Evolutionary conservation across 495 filamentous ascomycete species (phyloP), one percentile per base, ranked within the genome.

Genomic region (Darksidea phi): DNA sequence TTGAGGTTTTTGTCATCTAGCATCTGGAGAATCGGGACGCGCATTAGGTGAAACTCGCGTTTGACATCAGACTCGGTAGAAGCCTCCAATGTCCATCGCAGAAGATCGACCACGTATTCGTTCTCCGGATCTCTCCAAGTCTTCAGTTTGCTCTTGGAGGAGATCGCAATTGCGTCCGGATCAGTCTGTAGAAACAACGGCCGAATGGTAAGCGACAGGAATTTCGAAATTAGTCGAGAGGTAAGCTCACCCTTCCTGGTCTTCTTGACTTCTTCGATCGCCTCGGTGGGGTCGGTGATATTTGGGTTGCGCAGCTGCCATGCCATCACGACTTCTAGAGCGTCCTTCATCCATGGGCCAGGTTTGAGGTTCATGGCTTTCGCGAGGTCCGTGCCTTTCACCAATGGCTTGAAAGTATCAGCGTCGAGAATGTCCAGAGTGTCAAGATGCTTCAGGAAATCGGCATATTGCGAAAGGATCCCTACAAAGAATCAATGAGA

Each of bases 251-350:
- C 69, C 20, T 70, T 55, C 49, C 34, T 52, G 47, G 37, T 21
- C 10, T 43, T 24, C 52, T 65, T 64, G 3, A 71, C 65, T n/a
- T 53, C 84, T 61, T 89, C 83, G 58, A 95, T 76, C 5, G 80
- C 89, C 20, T 77, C 80, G 6, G 78, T 70, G 17, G 84, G 78
- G 52, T 88, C 84, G 6, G 76, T 78, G 6, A 73, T 74, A 1
- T 81, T 82, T 2, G 91, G 90, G 70, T 97, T 83, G 28, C 87
- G 77, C 25, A 97, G 77, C 75, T 97, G 95, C 89, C 91, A 97
- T 56, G 83, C 82, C 71, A 94, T 79, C 26, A 85, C 84, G 15
- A 87, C 74, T 7, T 88, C 84, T 45, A 94, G 69, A 13, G 90
- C 91, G 55, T 76, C 75, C 58, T 81, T 80, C 79, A 91, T 83